Base-by-base conservation (phyloP, 257 asterid genomes). In the Cruciata laevipes region DNA sequence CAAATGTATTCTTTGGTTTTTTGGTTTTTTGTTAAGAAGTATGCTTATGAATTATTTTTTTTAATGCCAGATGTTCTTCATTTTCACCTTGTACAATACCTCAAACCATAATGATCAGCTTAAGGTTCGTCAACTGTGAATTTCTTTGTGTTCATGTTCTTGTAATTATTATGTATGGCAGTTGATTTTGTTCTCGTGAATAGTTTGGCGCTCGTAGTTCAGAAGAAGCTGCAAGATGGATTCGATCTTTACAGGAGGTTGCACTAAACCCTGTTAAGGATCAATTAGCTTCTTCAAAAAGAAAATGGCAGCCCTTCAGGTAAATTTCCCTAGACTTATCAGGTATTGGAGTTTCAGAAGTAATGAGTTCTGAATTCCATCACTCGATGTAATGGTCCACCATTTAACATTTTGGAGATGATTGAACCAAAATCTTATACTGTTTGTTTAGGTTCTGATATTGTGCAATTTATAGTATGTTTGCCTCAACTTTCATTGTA, bases 241-340 rank as follows among this genome's bases (percentile, higher is more conserved):
- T 86, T 40, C 79, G 55, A 49, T 86, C 88, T 76, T 78, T 91
- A 76, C 87, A 85, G 71, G 80, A 81, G 38, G 81, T 78, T 63
- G 95, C 95, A 40, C 69, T 81, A 53, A 85, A 82, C 31, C 90
- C 91, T 2, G 80, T 66, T 63, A 83, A 73, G 30, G 77, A 73
- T 71, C 59, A 78, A 61, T 31, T 51, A 23, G 71, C 78, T 73
- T 78, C 76, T 70, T 87, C 91, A 51, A 78, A 69, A 59, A 79
- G 96, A 75, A 87, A 76, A 73, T 88, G 90, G 88, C 91, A 85
- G 76, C 96, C 94, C 71, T 84, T 91, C 76, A 86, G 91, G 97
- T 91, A 59, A 63, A 56, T 55, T 13, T 30, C 65, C 47, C 35
- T 6, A 5, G 57, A 35, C 3, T 7, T 2, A 47, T 44, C 21